These are phyloP conservation scores for Fusarium secorum DNA, from an alignment of 2,329 filamentous ascomycete genomes.

Conservation along the genomic window DNA sequence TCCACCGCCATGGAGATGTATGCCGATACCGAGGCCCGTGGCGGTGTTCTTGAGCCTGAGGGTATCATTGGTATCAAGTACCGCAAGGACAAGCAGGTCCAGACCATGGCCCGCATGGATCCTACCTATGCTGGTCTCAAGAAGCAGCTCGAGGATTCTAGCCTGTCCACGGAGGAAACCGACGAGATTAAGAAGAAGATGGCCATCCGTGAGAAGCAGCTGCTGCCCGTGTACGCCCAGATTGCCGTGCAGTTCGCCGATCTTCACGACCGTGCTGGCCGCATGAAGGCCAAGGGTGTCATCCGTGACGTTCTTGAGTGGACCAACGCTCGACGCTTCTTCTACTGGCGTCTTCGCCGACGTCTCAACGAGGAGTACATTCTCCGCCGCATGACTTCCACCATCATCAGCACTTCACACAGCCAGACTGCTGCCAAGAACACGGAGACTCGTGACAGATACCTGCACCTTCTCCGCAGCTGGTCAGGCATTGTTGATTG, in stretches of 20 bases:
- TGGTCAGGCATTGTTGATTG: conserved; percentile 85
- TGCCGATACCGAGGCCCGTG: conserved; percentile 91
- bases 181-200: conserved; percentile 85
- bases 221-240: conserved; percentile 92
- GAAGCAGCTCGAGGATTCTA: conserved; percentile 71
- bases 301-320: conserved; percentile 87
- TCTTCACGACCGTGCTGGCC: conserved; percentile 93
- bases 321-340: conserved; percentile 92
- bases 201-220: conserved; percentile 81
- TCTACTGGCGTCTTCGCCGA: conserved; percentile 99
- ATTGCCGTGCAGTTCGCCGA: conserved; percentile 98
- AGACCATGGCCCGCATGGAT: conserved; percentile 96
- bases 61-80: conserved; percentile 99
- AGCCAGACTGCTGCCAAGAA: conserved; percentile 52
- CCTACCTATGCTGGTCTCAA: conserved; percentile 82
- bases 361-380: conserved; percentile 98
- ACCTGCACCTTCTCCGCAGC: conserved; percentile 79
- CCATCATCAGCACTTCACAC: conserved; percentile 44
- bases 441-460: conserved; percentile 66
- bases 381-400: conserved; percentile 80
- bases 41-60: conserved; percentile 97
- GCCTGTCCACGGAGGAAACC: conserved; percentile 75
- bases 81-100: conserved; percentile 94
- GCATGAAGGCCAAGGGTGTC: conserved; percentile 97
- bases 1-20: conserved; percentile 99